These are phyloP conservation scores for Gynochthodes officinalis DNA, from an alignment of 257 asterid genomes.

Conservation along the genomic window DNA sequence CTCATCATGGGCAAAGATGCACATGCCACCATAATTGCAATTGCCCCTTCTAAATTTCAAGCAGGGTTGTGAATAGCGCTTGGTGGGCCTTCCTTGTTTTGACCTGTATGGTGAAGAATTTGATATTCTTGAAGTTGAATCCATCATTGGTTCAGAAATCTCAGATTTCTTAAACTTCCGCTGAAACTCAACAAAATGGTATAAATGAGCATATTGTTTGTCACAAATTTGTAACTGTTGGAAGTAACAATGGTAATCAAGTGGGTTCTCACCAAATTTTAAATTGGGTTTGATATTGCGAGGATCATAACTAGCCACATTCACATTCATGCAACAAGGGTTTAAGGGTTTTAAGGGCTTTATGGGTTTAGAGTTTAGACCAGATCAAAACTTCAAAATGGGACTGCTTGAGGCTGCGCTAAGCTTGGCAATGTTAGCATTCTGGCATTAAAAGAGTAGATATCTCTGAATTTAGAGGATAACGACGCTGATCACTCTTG, in stretches of 20 bases:
- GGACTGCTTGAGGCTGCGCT: not conserved
- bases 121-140: constrained; percentile 2
- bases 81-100: constrained; percentile 12
- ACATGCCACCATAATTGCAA: constrained; percentile 37
- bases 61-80: constrained; percentile 29
- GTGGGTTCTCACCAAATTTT: not conserved
- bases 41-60: constrained; percentile 32
- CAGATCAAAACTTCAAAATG: not conserved
- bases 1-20: constrained; percentile 36
- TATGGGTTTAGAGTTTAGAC: not conserved
- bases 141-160: constrained; percentile 10
- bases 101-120: constrained; percentile 23
- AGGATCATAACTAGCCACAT: not conserved
- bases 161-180: constrained; percentile 23
- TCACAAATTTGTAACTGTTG: not conserved
- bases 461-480: too few relatives aligned
- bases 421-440: not conserved
- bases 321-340: constrained; percentile 4
- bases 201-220: not conserved
- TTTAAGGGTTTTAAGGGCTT: not conserved
- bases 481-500: too few relatives aligned
- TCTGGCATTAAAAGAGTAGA: too few relatives aligned
- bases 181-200: not conserved
- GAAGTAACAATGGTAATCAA: not conserved
- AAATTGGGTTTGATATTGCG: not conserved